Conservation (phyloP, 2,329 filamentous ascomycete genomes). For the Xylariaceae sp. region DNA sequence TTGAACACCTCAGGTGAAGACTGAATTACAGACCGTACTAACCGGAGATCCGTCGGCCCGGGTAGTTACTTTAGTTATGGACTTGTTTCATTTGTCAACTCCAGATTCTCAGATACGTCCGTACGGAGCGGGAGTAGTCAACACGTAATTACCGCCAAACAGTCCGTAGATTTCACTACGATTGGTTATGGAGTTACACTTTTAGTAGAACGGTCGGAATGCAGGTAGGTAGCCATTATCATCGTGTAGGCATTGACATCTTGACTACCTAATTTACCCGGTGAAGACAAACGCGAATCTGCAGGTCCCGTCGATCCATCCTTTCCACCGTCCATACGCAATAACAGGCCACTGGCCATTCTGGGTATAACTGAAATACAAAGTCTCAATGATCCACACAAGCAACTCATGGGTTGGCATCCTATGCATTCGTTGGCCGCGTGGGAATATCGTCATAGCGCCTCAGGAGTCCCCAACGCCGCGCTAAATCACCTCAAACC, state of each 20-base stretch:
- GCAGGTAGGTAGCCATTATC: neutral
- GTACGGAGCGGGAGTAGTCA: too few relatives aligned
- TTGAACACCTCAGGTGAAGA: too few relatives aligned
- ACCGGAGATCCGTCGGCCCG: too few relatives aligned
- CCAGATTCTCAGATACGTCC: too few relatives aligned
- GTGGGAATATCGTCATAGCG: constrained; percentile 21
- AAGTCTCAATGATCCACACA: constrained; percentile 17
- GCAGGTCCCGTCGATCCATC: neutral
- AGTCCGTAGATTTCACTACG: too few relatives aligned
- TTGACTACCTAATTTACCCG: constrained; percentile 14
- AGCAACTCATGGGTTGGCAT: constrained; percentile 16
- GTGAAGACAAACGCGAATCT: constrained; percentile 6
- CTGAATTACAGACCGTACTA: too few relatives aligned
- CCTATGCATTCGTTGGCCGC: constrained; percentile 26
- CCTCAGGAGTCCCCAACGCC: constrained; percentile 28
- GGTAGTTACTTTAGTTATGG: too few relatives aligned
- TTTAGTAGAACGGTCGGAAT: too few relatives aligned
- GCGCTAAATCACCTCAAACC: constrained; percentile 29
- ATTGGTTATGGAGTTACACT: too few relatives aligned
- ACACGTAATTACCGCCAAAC: too few relatives aligned
- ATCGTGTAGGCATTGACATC: constrained; percentile 14
- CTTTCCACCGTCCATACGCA: neutral
- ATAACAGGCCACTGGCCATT: constrained; percentile 9
- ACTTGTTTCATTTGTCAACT: too few relatives aligned
- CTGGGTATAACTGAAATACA: constrained; percentile 19